Base-by-base conservation (phyloP, 2,329 filamentous ascomycete species). In the Ascochyta pisi region DNA sequence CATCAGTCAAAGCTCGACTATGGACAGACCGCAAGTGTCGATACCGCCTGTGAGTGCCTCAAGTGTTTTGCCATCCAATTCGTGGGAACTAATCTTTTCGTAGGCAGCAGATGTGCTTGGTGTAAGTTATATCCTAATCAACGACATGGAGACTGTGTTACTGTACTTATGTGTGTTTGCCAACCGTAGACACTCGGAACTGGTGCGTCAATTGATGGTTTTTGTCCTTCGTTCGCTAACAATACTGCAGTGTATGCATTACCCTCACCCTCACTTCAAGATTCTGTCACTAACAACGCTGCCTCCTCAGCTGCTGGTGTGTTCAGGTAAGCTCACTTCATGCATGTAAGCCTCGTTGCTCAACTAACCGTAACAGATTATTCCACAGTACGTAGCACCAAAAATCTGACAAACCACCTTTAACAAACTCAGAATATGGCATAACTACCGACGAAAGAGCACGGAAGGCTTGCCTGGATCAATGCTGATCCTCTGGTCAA, bases 401-500 rank as follows among this genome's bases (percentile, higher is more conserved):
- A 2, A 10, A 15, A 15, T 10, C 2, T 3, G 15, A 26, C 9
- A 19, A n/a, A 8, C 5, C 31, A 15, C 2, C 6, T 42, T 38
- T 56, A 12, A 56, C 38, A 38, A 19, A 12, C 38, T 3, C 45
- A 74, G 74, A 60, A 86, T 88, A 76, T 87, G 83, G 82, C 80
- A 83, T 56, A 88, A 87, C 67, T 88, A 83, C 81, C 77, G 79
- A 19, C 80, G 76, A 12, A 87, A 88, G 66, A 81, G 79, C 57
- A 88, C 85, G 0, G 84, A 87, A 35, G 86, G 86, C 2, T 73
- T 88, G 2, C 86, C 86, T 0, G 79, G 78, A 0, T 64, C 73
- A 19, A 88, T 88, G 85, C 82, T 88, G 77, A 83, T 88, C 58
- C 70, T 88, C 1, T 89, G 86, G 85, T 84, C 83, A n/a, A 66